Conservation (phyloP, 371 early-diverging fungal genomes). For the Lichtheimia hyalospora region DNA sequence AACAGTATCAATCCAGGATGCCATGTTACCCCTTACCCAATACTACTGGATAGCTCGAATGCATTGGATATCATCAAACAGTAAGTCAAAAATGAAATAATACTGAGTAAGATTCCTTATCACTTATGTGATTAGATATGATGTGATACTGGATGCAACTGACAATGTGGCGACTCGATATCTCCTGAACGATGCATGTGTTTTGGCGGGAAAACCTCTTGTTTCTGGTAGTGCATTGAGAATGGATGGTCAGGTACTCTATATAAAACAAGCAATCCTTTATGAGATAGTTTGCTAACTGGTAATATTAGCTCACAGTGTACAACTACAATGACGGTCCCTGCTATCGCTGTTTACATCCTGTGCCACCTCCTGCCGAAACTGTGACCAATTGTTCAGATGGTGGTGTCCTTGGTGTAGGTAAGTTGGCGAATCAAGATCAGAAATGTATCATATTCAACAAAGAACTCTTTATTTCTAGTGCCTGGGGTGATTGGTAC, state of each 20-base stretch:
- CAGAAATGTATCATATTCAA: slow-evolving; percentile 1
- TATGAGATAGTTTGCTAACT: not conserved
- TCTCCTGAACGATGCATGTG: slow-evolving; percentile 93
- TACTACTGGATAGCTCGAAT: slow-evolving; percentile 64
- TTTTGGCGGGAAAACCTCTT: slow-evolving; percentile 79
- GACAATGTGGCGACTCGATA: slow-evolving; percentile 98
- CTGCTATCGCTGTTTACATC: slow-evolving; percentile 98
- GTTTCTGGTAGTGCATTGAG: slow-evolving; percentile 95
- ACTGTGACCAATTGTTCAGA: slow-evolving; percentile 91
- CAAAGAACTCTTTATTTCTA: slow-evolving; percentile 9
- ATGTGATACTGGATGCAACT: slow-evolving; percentile 94
- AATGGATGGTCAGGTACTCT: slow-evolving; percentile 87
- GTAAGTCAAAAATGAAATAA: slow-evolving; percentile 13
- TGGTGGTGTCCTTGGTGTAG: slow-evolving; percentile 97
- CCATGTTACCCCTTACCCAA: slow-evolving; percentile 54
- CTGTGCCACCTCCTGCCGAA: slow-evolving; percentile 86
- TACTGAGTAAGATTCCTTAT: not conserved
- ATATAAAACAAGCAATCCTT: not conserved
- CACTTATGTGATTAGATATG: slow-evolving; percentile 57
- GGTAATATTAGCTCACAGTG: slow-evolving; percentile 66
- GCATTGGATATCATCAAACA: slow-evolving; percentile 60
- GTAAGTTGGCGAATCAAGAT: slow-evolving; percentile 29
- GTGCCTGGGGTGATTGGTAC: slow-evolving; percentile 97
- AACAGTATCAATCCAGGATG: slow-evolving; percentile 58
- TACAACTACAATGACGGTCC: slow-evolving; percentile 87